Evolutionary conservation across 768 basidiomycete genomes (phyloP).

Genomic region (Kwoniella sp.): DNA sequence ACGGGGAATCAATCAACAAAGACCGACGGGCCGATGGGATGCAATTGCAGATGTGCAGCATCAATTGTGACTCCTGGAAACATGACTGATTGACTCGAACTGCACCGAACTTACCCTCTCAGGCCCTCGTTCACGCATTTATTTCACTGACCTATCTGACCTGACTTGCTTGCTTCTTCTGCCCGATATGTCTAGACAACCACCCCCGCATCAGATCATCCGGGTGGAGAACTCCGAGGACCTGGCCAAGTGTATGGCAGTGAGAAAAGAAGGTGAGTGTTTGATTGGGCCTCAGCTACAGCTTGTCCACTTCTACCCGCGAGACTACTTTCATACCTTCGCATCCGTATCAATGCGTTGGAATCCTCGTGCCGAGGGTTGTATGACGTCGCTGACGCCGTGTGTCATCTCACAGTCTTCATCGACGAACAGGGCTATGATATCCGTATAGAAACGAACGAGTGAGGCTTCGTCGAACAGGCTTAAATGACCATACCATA

Average conservation of each 20-base stretch:
- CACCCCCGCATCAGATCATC: neutral
- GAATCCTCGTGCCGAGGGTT: no score
- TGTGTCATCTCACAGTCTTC: neutral
- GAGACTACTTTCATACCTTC: no score
- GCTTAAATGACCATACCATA: neutral
- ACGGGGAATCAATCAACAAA: neutral
- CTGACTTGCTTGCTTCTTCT: no score
- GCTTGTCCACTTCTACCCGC: no score
- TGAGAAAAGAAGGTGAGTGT: constrained; percentile 15
- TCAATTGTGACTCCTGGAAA: no score
- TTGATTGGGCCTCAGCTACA: neutral
- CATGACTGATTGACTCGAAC: no score
- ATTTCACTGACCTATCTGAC: no score
- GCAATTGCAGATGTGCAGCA: no score
- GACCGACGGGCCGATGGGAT: no score
- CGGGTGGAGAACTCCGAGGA: constrained; percentile 10
- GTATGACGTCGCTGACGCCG: neutral
- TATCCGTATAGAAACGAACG: constrained; percentile 24
- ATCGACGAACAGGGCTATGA: constrained; percentile 23
- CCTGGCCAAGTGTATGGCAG: constrained; percentile 14
- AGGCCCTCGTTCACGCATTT: no score
- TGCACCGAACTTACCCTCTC: no score
- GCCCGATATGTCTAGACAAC: neutral
- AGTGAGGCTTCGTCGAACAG: constrained; percentile 14
- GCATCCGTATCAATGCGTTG: neutral